phyloP scores from a whole-genome alignment of 1,284 basidiomycete genomes.

The Mrakiaceae sp. region DNA sequence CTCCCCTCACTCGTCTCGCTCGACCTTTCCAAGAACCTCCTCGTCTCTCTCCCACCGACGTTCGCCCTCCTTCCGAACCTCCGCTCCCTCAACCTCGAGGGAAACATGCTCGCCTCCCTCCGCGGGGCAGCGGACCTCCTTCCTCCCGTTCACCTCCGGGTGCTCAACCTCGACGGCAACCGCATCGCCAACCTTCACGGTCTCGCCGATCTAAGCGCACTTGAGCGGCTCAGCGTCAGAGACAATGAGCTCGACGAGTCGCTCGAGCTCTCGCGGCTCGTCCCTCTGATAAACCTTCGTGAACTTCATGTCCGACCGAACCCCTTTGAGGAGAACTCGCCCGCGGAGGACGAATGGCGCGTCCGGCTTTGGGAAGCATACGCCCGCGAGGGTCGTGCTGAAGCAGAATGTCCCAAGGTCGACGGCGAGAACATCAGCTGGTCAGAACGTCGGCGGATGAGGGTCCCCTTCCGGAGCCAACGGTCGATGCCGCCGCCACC shows the following conservation, averaged over 20 bases:
- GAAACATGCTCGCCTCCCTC: slow-evolving; percentile 16
- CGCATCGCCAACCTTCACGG: slow-evolving; percentile 16
- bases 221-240: slow-evolving; percentile 13
- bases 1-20: slow-evolving; percentile 14
- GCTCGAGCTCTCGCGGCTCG: slow-evolving; percentile 11
- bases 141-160: slow-evolving; percentile 2
- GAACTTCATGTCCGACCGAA: slow-evolving; percentile 13
- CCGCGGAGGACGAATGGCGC: slow-evolving; percentile 9
- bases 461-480: background rate
- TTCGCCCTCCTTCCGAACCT: slow-evolving; percentile 5
- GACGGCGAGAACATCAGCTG: slow-evolving; percentile 3
- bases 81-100: slow-evolving; percentile 13
- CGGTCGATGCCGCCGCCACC: background rate
- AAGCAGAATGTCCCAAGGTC: background rate
- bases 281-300: slow-evolving; percentile 1
- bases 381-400: slow-evolving; percentile 2
- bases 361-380: slow-evolving; percentile 12
- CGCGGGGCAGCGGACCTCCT: slow-evolving; percentile 9
- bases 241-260: slow-evolving; percentile 10
- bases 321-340: slow-evolving; percentile 1
- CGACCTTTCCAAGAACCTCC: slow-evolving; percentile 16
- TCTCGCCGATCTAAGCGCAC: background rate
- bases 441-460: slow-evolving; percentile 10
- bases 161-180: slow-evolving; percentile 15
- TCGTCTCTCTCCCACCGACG: slow-evolving; percentile 7